Evolutionary conservation across 2,329 filamentous ascomycete species (phyloP).

Genomic region (Stemphylium vesicarium): DNA sequence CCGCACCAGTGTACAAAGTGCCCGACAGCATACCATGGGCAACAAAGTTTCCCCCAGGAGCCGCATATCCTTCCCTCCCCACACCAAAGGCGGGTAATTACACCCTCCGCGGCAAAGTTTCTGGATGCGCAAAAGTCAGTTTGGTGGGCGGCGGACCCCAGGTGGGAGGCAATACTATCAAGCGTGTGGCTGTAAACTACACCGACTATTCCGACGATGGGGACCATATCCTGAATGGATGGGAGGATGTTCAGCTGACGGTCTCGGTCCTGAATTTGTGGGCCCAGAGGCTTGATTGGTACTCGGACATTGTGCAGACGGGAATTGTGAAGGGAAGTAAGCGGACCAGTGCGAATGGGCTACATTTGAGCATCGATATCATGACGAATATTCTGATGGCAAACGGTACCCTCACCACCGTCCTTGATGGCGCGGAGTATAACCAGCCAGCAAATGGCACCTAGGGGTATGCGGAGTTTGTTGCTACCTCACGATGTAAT

Average conservation of each 20-base stretch:
- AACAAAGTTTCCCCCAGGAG: slow-evolving; percentile 37
- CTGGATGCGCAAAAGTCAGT: slow-evolving; percentile 24
- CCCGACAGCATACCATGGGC: slow-evolving; percentile 47
- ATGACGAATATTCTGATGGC: slow-evolving; percentile 51
- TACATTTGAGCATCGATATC: slow-evolving; percentile 51
- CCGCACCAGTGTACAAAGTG: slow-evolving; percentile 29
- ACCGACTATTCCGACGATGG: slow-evolving; percentile 49
- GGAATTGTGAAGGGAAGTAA: slow-evolving; percentile 45
- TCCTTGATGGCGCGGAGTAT: slow-evolving; percentile 47
- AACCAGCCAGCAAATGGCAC: slow-evolving; percentile 50
- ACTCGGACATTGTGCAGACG: slow-evolving; percentile 47
- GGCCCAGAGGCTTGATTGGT: slow-evolving; percentile 47
- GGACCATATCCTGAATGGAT: slow-evolving; percentile 40
- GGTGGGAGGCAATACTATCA: slow-evolving; percentile 7
- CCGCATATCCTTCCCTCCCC: not conserved
- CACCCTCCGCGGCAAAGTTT: slow-evolving; percentile 14
- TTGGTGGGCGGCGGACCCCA: slow-evolving; percentile 2
- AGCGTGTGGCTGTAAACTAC: slow-evolving; percentile 47
- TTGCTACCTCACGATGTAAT: not conserved
- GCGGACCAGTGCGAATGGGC: slow-evolving; percentile 49
- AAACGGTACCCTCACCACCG: slow-evolving; percentile 51
- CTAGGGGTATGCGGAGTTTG: not conserved
- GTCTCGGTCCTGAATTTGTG: slow-evolving; percentile 14
- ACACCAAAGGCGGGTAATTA: slow-evolving; percentile 13
- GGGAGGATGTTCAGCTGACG: slow-evolving; percentile 43